Conservation (phyloP, 140 eudicot genomes). For the Ambrosia hybrid region DNA sequence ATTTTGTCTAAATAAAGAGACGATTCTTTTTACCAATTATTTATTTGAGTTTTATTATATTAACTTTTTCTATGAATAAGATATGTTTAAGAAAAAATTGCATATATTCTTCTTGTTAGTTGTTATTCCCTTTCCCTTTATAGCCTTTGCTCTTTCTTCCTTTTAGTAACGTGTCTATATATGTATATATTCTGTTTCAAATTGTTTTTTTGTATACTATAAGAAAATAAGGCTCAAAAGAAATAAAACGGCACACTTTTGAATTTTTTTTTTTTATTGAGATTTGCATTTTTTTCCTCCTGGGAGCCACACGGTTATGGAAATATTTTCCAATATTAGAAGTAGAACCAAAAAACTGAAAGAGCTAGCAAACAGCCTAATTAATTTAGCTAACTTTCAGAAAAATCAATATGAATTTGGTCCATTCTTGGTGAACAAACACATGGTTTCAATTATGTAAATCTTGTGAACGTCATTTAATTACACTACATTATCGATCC, state of each 20-base stretch:
- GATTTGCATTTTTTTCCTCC: not conserved
- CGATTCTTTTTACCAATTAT: constrained; percentile 20
- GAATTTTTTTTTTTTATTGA: not conserved
- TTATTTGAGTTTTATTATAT: not conserved
- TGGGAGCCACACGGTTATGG: constrained; percentile 3
- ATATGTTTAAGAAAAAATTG: not conserved
- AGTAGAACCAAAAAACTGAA: not conserved
- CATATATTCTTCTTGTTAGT: constrained; percentile 18
- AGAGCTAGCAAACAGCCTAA: not conserved
- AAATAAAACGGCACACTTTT: not conserved
- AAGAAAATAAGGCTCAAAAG: constrained; percentile 3
- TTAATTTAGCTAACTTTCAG: not conserved
- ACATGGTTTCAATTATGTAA: constrained; percentile 1
- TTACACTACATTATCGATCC: not conserved
- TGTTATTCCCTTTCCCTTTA: constrained; percentile 34
- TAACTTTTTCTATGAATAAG: not conserved
- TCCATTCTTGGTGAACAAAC: constrained; percentile 30
- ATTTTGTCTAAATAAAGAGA: constrained; percentile 15
- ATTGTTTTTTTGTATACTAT: not conserved
- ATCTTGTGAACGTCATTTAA: not conserved
- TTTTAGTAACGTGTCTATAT: constrained; percentile 18
- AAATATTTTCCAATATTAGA: constrained; percentile 4
- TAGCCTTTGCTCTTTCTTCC: constrained; percentile 22
- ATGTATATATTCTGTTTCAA: not conserved
- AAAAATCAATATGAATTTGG: constrained; percentile 8